Base-by-base conservation (phyloP, 768 basidiomycete species). In the Amanita thiersii region DNA sequence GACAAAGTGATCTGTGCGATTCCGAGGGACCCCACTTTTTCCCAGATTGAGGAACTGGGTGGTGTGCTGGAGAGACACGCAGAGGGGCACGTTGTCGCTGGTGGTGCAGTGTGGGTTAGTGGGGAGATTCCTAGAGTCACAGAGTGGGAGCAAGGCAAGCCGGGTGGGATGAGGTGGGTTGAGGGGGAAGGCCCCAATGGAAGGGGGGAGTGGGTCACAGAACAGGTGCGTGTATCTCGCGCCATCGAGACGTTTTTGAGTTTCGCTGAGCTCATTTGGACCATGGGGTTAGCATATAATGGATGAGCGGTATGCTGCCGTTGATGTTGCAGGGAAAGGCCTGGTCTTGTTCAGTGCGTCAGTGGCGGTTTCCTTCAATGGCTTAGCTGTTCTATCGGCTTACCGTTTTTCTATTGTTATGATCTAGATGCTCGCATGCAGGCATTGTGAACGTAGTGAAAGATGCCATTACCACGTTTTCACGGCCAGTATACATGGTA, bases 381-480 rank as follows among this genome's bases (percentile, higher is more conserved):
- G n/a, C 26, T n/a, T 36, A 11, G 4, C 10, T 11, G 10, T 29
- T 10, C 14, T 18, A 37, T 29, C 11, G 7, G 24, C 29, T 32
- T 14, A n/a, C n/a, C n/a, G n/a, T n/a, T n/a, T n/a, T n/a, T n/a
- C n/a, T n/a, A n/a, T n/a, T n/a, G n/a, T n/a, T n/a, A n/a, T 36
- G 6, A 18, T 19, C 9, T 48, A 70, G 68, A 9, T 70, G 66
- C 44, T 70, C 68, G 4, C 87, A 90, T 60, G 87, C 88, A 2
- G 88, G 87, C 1, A 87, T 90, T 41, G 79, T 86, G 32, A 91
- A 91, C 48, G 88, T 92, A 19, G 64, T 85, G 41, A 79, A 69
- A 48, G 79, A 87, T 51, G 87, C 83, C 1, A 60, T 83, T 4
- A 54, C 58, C 14, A 73, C 56, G 19, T 79, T 89, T 52, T 58